phyloP scores from a whole-genome alignment of 768 basidiomycete species.

The Hypholoma sublateritium region DNA sequence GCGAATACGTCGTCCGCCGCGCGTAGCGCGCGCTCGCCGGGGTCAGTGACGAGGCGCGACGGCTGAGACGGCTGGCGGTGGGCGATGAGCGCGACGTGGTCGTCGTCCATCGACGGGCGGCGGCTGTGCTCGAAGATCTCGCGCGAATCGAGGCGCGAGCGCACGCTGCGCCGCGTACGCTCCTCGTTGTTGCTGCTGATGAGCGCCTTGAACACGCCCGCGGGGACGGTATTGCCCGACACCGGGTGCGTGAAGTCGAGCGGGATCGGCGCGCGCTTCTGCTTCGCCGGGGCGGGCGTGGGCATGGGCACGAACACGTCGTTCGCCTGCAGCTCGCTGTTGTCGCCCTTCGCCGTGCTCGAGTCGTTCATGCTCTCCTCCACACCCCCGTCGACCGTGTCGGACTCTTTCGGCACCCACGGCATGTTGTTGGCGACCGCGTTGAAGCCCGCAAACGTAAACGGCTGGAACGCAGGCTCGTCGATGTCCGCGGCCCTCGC shows the following conservation, averaged over 20 bases:
- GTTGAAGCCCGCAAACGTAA: slow-evolving; percentile 69
- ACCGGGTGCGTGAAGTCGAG: slow-evolving; percentile 62
- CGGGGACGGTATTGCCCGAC: slow-evolving; percentile 75
- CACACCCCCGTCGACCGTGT: slow-evolving; percentile 2
- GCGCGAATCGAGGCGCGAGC: slow-evolving; percentile 72
- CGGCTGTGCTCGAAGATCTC: slow-evolving; percentile 71
- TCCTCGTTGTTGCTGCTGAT: slow-evolving; percentile 57
- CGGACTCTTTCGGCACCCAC: slow-evolving; percentile 18
- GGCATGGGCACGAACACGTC: slow-evolving; percentile 23
- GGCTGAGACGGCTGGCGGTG: slow-evolving; percentile 42
- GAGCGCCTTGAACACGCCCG: slow-evolving; percentile 83
- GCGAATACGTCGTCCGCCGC: slow-evolving; percentile 38
- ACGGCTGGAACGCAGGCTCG: slow-evolving; percentile 47
- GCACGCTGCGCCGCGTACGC: slow-evolving; percentile 67
- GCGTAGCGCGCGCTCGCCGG: slow-evolving; percentile 30
- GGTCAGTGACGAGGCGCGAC: slow-evolving; percentile 59
- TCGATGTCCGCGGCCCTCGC: slow-evolving; percentile 28
- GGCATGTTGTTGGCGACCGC: slow-evolving; percentile 34
- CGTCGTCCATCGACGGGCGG: slow-evolving; percentile 77
- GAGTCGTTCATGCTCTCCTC: slow-evolving; percentile 29
- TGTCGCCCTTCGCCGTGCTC: slow-evolving; percentile 33
- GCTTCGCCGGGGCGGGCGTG: slow-evolving; percentile 27
- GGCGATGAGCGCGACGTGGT: slow-evolving; percentile 68
- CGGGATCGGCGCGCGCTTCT: slow-evolving; percentile 75
- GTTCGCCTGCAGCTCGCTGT: slow-evolving; percentile 17